Evolutionary conservation across 805 yeast species (phyloP).

Genomic region (Zygoascus tannicola): DNA sequence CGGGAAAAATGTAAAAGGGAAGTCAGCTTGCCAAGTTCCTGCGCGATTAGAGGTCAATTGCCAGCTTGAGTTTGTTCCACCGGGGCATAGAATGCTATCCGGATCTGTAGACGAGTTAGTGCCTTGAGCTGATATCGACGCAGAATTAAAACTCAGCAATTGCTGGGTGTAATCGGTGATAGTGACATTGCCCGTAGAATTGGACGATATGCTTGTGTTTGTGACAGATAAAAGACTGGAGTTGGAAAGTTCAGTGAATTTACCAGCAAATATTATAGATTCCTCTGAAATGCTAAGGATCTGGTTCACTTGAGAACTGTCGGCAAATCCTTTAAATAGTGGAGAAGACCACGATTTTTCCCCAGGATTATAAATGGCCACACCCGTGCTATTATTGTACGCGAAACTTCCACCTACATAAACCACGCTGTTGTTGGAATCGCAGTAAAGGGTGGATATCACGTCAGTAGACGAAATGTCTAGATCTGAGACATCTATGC

Average conservation of each 20-base stretch:
- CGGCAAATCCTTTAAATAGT: constrained; percentile 71
- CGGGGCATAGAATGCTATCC: constrained; percentile 48
- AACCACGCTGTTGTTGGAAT: constrained; percentile 38
- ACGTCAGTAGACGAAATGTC: constrained; percentile 24
- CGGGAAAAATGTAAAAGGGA: constrained; percentile 53
- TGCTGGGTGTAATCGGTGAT: constrained; percentile 17
- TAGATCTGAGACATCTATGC: neutral
- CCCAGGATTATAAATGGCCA: constrained; percentile 51
- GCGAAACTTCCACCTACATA: constrained; percentile 77
- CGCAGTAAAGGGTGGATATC: constrained; percentile 42
- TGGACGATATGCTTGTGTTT: constrained; percentile 7
- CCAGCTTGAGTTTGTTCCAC: constrained; percentile 40
- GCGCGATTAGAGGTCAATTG: constrained; percentile 34
- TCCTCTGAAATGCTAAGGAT: constrained; percentile 38
- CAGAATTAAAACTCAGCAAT: constrained; percentile 28
- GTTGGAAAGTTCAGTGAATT: constrained; percentile 54
- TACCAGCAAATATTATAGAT: constrained; percentile 70
- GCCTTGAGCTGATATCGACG: constrained; percentile 19
- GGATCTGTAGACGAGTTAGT: constrained; percentile 16
- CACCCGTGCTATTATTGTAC: constrained; percentile 42
- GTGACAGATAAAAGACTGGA: constrained; percentile 25
- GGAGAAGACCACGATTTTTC: constrained; percentile 36
- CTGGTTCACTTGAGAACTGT: constrained; percentile 48
- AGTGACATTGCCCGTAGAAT: constrained; percentile 1
- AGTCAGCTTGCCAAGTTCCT: constrained; percentile 57